Base-by-base conservation (phyloP, 805 yeast species). In the Lipomyces spencermartinsiae region DNA sequence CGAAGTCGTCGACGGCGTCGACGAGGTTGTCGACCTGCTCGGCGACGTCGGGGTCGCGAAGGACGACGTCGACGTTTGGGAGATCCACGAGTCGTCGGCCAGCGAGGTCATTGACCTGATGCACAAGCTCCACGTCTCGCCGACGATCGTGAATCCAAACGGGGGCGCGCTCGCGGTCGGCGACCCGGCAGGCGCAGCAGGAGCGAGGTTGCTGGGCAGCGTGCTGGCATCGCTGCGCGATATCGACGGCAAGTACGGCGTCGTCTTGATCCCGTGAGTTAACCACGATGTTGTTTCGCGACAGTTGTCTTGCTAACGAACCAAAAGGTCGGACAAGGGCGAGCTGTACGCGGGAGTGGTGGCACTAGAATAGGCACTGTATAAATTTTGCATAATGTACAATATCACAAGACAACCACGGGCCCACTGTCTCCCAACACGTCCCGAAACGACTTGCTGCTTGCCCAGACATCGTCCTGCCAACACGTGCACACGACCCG, bases 111-210 rank as follows among this genome's bases (percentile, higher is more conserved):
- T 92, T 73, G 94, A 96, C 65, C 91, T 91, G 80, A 84, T 89
- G 65, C 86, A 90, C 80, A 80, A 89, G 68, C 83, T 89, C 70
- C 81, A 82, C 68, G 78, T 92, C 66, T 87, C 87, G 68, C 80
- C 80, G 35, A 85, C 85, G 56, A 92, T 90, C 80, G 84, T 92
- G 58, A 92, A 92, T 78, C 92, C 88, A 60, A 89, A 91, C 78
- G 97, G 97, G 81, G 97, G 97, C 79, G 97, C 97, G 31, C 96
- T 92, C 74, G 97, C 97, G 54, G 79, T 92, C 73, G 97, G 97
- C 51, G 97, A 92, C 78, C 97, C 97, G 77, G 84, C 92, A 77
- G 97, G 97, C 66, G 90, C 94, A 54, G 74, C 78, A 33, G 80
- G 82, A 2, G 87, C 85, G 37, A 74, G 84, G 64, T 72, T 78